These are phyloP conservation scores for Russula griseocarnosa DNA, from an alignment of 768 basidiomycete species.

Conservation along the genomic window DNA sequence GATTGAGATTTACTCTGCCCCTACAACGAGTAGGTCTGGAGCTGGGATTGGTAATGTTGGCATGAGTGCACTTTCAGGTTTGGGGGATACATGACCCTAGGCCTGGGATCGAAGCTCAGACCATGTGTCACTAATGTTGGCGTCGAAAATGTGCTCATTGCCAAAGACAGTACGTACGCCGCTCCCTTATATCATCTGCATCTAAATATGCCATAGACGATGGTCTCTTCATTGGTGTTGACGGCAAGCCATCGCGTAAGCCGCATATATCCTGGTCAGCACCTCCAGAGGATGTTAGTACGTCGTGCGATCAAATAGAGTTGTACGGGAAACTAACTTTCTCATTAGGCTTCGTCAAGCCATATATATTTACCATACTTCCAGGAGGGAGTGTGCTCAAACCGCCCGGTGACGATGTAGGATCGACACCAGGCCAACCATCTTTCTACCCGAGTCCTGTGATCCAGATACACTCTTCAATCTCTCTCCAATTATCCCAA, in stretches of 20 bases:
- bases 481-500: constrained; percentile 60
- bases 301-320: constrained; percentile 2
- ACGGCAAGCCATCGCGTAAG: constrained; percentile 51
- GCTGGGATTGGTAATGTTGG: constrained; percentile 47
- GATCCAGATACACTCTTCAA: constrained; percentile 66
- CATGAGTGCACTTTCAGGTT: constrained; percentile 72
- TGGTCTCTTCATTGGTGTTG: constrained; percentile 59
- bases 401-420: constrained; percentile 27
- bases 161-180: constrained; percentile 69
- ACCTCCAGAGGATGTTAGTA: constrained; percentile 80
- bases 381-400: constrained; percentile 59
- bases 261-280: constrained; percentile 65
- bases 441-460: constrained; percentile 52
- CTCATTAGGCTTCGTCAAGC: constrained; percentile 59
- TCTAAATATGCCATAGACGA: constrained; percentile 45
- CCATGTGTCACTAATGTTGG: constrained; percentile 53
- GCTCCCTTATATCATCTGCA: background rate
- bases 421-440: constrained; percentile 35
- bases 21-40: constrained; percentile 35
- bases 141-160: constrained; percentile 63
- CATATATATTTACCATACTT: constrained; percentile 73
- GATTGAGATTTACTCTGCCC: constrained; percentile 48
- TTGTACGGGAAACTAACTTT: constrained; percentile 9
- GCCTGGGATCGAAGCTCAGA: constrained; percentile 70
- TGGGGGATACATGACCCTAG: constrained; percentile 86